These are phyloP conservation scores for Ziziphus jujuba DNA, from an alignment of 306 rosid genomes.

Conservation along the genomic window DNA sequence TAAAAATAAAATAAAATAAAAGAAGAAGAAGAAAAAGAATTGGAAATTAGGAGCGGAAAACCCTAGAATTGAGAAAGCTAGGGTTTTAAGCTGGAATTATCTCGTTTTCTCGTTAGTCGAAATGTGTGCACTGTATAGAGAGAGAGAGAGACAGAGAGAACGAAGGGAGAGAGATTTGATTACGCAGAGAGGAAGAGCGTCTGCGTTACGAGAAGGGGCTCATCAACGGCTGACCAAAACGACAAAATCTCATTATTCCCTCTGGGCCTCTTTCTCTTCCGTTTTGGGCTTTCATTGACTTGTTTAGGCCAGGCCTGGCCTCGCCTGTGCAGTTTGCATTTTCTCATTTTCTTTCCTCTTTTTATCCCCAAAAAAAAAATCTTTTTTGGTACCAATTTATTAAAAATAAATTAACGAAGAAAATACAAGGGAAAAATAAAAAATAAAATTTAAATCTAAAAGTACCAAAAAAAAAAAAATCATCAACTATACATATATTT, in stretches of 20 bases:
- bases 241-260: neutral
- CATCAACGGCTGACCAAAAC: neutral
- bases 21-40: too few species aligned
- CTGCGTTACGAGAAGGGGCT: neutral
- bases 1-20: too few species aligned
- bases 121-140: neutral
- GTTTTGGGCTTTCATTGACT: neutral
- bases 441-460: too few species aligned
- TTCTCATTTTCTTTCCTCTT: too few species aligned
- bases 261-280: neutral
- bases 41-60: slow-evolving; percentile 26
- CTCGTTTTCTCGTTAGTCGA: slow-evolving; percentile 6
- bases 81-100: slow-evolving; percentile 31
- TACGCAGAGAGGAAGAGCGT: slow-evolving; percentile 8
- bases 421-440: too few species aligned
- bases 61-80: slow-evolving; percentile 38
- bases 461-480: too few species aligned
- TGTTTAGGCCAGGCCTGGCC: too few species aligned
- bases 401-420: too few species aligned
- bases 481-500: too few species aligned
- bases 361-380: too few species aligned
- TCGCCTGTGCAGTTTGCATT: too few species aligned
- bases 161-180: neutral
- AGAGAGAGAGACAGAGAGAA: neutral
- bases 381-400: too few species aligned